phyloP scores from a whole-genome alignment of 192 early-diverging fungal species.

The Dispira parvispora region DNA sequence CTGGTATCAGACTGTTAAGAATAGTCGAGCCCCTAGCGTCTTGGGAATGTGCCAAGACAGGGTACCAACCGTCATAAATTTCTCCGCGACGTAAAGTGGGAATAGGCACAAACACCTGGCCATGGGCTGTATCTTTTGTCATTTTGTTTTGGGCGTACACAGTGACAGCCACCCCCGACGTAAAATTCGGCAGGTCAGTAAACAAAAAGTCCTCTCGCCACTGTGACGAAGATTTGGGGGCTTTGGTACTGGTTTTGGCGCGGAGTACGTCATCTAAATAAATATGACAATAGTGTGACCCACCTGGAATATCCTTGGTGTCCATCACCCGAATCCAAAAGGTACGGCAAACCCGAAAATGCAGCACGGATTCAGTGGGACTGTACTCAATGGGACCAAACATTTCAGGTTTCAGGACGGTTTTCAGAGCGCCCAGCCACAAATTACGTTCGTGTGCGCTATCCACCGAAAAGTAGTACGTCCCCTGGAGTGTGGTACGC shows the following conservation, averaged over 20 bases:
- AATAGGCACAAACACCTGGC: slow-evolving; percentile 21
- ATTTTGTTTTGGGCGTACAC: background rate
- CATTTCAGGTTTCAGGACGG: background rate
- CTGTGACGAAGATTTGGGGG: background rate
- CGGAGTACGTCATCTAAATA: background rate
- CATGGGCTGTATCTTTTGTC: slow-evolving; percentile 14
- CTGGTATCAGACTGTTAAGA: background rate
- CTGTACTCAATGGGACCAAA: background rate
- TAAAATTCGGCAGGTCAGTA: slow-evolving; percentile 18
- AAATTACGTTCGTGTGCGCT: slow-evolving; percentile 20
- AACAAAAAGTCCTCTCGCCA: slow-evolving; percentile 16
- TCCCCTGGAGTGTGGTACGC: background rate
- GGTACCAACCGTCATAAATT: slow-evolving; percentile 29
- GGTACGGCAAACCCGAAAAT: slow-evolving; percentile 19
- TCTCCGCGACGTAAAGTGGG: slow-evolving; percentile 16
- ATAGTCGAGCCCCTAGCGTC: background rate
- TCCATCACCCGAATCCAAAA: slow-evolving; percentile 23
- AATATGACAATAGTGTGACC: background rate
- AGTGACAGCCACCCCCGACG: slow-evolving; percentile 14
- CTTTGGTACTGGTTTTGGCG: background rate
- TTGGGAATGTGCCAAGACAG: slow-evolving; percentile 11
- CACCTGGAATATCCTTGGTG: slow-evolving; percentile 13
- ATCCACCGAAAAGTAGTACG: slow-evolving; percentile 16
- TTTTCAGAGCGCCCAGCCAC: slow-evolving; percentile 16
- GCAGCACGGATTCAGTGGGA: slow-evolving; percentile 7